Evolutionary conservation across 805 yeast genomes (phyloP), one percentile per base, ranked within the genome.

Genomic region (Schizosaccharomyces lindneri): DNA sequence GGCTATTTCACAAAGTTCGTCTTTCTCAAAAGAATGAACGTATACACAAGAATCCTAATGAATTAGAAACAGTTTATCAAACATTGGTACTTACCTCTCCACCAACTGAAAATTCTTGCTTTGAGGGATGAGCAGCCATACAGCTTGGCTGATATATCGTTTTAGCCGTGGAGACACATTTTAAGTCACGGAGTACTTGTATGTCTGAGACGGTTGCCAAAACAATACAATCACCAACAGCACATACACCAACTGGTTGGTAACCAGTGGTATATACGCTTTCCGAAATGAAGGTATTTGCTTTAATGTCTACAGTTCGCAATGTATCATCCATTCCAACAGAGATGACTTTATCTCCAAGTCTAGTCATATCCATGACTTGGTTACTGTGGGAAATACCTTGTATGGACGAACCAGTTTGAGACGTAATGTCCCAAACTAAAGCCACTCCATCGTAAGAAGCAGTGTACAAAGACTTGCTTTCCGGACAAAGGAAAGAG

Each of bases 311-410:
- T 15, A 43, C 17, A 15, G 31, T 31, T 67, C 78, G 79, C 59
- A 88, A 67, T 15, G 79, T 79, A 68, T 87, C 95, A 71, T 90
- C 98, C 97, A 97, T 93, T 2, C 89, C 94, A 24, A 81, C 75
- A n/a, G 87, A 76, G 61, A 75, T 71, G 21, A 80, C 67, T 0
- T 70, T 67, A 0, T 69, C 70, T 13, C 68, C 67, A 4, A 65
- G 65, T 19, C 70, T 64, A 19, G 79, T 77, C 27, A 81, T 67
- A 2, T 82, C 81, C 43, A 79, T 81, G 57, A 90, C 78, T 64
- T 83, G 78, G 65, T 88, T 87, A 0, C 78, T 68, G 70, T 89
- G 97, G 1, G 73, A 72, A 1, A 71, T 69, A 15, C 77, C 77
- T 15, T 68, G 66, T 11, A 76, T 66, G 11, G 73, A 66, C 0